Base-by-base conservation (phyloP, 2,329 filamentous ascomycete genomes). In the Fusarium illudens region DNA sequence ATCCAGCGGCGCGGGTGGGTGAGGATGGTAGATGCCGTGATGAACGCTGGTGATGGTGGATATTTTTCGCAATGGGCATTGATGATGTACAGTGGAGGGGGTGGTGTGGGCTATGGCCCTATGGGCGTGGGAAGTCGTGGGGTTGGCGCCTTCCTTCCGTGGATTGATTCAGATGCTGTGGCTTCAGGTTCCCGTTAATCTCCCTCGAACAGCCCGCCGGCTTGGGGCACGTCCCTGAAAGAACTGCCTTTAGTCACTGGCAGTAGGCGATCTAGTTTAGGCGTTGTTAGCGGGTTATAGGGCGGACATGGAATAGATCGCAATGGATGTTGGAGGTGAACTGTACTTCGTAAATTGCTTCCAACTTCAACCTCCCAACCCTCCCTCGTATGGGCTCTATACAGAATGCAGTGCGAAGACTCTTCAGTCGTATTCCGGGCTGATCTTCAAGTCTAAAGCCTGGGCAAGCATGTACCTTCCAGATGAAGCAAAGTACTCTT, bases 71-170 rank as follows among this genome's bases (percentile, higher is more conserved):
- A 58, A 34, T 46, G 44, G 56, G 11, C 42, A 33, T 57, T 46
- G 65, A 62, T 68, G 65, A 70, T 65, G 69, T 60, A 65, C 60
- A 52, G 70, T 70, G 66, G 66, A 42, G 57, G 56, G 48, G 67
- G 58, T 58, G 61, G 62, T 64, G 71, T 73, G 71, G 56, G 65
- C 58, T 58, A 68, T 70, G 68, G 58, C 61, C 49, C 64, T 64
- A 68, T 67, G 63, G 46, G 53, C 62, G 62, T 70, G 64, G 67
- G 64, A 56, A 15, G 55, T 54, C 56, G 29, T 39, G 52, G 65
- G 58, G 56, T 63, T 55, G 50, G 42, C 32, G 39, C 25, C 39
- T 27, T 27, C 25, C 25, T 27, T 27, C 39, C 39, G 12, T 46
- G 9, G 15, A n/a, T 17, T 27, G 15, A 46, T 46, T 22, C 22